Percentiles rank a stretch among this genome's conserved stretches.
Conservation (phyloP, 305 asterid genomes). For the Fraxinus floribunda region DNA sequence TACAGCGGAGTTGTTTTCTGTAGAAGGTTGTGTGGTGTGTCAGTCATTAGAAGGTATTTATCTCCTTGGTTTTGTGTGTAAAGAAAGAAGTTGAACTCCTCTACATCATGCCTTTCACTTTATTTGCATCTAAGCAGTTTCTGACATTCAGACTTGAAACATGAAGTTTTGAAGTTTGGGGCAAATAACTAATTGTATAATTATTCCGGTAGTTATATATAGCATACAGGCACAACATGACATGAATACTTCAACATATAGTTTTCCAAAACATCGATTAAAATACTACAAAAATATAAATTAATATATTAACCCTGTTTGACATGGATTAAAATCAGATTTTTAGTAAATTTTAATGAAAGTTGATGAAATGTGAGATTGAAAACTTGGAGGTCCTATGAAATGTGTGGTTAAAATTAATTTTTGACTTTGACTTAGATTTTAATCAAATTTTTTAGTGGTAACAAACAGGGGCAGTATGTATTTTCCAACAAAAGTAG, state of each 20-base stretch:
- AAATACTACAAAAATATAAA: neutral
- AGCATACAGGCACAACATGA: neutral
- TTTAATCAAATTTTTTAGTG: neutral
- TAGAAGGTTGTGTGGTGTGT: constrained; percentile 80
- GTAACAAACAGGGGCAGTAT: neutral
- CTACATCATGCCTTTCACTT: neutral
- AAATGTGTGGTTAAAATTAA: neutral
- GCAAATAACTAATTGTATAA: neutral
- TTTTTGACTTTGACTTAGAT: neutral
- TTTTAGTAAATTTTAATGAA: no score
- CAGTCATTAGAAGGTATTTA: constrained; percentile 82
- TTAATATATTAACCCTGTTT: neutral
- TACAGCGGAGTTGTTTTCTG: constrained; percentile 82
- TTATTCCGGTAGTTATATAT: neutral
- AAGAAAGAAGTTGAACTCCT: neutral
- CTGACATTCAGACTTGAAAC: neutral
- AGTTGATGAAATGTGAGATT: neutral
- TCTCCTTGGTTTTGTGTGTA: neutral
- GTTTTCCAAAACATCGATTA: neutral
- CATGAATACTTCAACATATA: neutral
- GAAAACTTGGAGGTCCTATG: neutral
- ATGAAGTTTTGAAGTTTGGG: neutral
- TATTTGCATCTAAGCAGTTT: neutral
- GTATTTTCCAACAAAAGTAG: neutral
- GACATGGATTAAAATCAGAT: neutral